Evolutionary conservation across 164 flowering plant genomes (phyloP).

Genomic region (Annona squamosa): DNA sequence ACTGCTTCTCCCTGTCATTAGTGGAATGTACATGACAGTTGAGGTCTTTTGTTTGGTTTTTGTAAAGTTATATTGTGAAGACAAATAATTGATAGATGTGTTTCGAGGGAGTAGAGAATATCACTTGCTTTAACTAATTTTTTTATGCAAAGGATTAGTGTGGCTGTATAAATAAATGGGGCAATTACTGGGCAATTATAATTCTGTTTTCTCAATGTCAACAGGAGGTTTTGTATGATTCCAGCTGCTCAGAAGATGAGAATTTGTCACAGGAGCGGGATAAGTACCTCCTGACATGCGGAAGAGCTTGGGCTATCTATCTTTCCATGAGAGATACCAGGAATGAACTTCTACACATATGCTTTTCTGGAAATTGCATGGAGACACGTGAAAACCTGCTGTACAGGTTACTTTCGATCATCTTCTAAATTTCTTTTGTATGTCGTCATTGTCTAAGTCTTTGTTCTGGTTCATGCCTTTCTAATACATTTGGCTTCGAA

Average conservation of each 20-base stretch:
- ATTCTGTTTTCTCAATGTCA: slow-evolving; percentile 1
- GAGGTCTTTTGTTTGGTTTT: not conserved
- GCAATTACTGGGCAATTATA: not conserved
- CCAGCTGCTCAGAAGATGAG: slow-evolving; percentile 26
- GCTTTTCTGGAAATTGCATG: slow-evolving; percentile 30
- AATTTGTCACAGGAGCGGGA: slow-evolving; percentile 17
- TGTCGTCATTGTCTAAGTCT: not conserved
- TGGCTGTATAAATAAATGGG: not conserved
- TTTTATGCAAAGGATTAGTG: not conserved
- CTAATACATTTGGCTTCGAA: not conserved
- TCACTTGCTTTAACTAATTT: not conserved
- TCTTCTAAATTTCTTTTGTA: not conserved
- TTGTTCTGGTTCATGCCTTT: not conserved
- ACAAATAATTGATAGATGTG: not conserved
- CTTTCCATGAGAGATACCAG: slow-evolving; percentile 45
- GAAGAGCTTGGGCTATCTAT: slow-evolving; percentile 84
- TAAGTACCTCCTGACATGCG: slow-evolving; percentile 46
- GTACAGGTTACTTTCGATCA: slow-evolving; percentile 51
- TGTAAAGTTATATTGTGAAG: not conserved
- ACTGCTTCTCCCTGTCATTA: not conserved
- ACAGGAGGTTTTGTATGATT: slow-evolving; percentile 45
- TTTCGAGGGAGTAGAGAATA: not conserved
- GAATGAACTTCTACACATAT: slow-evolving; percentile 46
- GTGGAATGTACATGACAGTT: not conserved
- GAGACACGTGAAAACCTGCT: slow-evolving; percentile 44